Evolutionary conservation across 2,329 filamentous ascomycete species (phyloP), one percentile per base, ranked within the genome.

Genomic region (Fusarium musae): DNA sequence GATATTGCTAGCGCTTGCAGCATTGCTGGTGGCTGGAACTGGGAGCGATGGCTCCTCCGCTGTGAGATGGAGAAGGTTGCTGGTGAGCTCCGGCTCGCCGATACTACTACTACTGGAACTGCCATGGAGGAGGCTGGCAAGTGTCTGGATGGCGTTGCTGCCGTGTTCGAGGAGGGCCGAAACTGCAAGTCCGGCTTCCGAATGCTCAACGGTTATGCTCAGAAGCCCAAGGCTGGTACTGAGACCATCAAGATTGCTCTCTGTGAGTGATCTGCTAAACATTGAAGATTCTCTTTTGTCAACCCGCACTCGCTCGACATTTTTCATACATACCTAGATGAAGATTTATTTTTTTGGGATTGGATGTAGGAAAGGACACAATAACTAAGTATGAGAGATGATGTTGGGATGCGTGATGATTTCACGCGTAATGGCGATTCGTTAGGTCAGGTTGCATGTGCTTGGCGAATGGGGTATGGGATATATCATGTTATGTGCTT

Each of bases 11-110:
- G 89, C 76, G 86, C 97, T 73, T 93, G 93, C 17, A 95, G 95
- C 26, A 84, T 98, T 44, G 90, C 96, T 2, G 96, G 94, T 9
- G 92, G 93, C 32, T 96, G 95, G 91, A 91, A 92, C 80, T 99
- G 95, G 96, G 96, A 99, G 87, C 93, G 94, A 81, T 99, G 96
- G 96, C 89, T 98, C 81, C 84, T 98, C 75, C 93, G 94, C 79
- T 88, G 96, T 78, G 93, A 96, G 84, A 89, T 92, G 84, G 95
- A 98, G 85, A 96, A 89, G 82, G 86, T 86, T 9, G 86, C 94
- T 79, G 93, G 93, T 32, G 91, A 94, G 79, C 82, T 87, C 69
- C 82, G 88, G 16, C 84, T 90, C 30, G 83, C 83, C 9, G 87
- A 90, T 75, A 89, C 83, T 9, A 86, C 87, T 36, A 86, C 85